phyloP scores from a whole-genome alignment of 257 asterid genomes.

The Penstemon newberryi region DNA sequence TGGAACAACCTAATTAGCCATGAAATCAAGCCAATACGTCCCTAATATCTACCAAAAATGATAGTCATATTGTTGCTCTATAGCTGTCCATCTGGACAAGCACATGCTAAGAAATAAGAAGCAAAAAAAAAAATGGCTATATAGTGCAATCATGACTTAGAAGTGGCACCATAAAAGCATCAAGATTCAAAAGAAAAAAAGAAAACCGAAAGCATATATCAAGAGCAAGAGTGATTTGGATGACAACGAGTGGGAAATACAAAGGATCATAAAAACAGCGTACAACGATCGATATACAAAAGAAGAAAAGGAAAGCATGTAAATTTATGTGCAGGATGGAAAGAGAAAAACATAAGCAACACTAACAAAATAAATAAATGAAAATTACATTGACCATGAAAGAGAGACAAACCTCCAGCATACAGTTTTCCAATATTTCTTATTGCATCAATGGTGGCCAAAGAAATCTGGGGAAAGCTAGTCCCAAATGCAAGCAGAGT shows the following conservation, averaged over 20 bases:
- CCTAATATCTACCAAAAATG: background rate
- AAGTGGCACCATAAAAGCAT: background rate
- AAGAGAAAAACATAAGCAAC: no score
- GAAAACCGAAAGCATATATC: background rate
- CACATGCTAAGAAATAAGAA: background rate
- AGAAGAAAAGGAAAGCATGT: background rate
- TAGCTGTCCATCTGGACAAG: background rate
- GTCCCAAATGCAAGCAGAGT: conserved; percentile 91
- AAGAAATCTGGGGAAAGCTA: conserved; percentile 94
- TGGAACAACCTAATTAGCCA: background rate
- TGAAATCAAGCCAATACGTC: conserved; percentile 6
- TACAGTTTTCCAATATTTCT: conserved; percentile 69
- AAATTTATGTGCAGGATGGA: no score
- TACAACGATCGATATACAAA: background rate
- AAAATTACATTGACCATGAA: background rate
- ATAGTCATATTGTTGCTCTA: background rate
- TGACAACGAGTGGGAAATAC: background rate
- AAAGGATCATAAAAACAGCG: background rate
- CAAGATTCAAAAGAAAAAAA: background rate
- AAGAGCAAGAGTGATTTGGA: conserved; percentile 1
- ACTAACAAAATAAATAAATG: no score
- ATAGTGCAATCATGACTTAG: background rate
- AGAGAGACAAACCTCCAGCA: conserved; percentile 77
- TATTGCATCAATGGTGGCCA: conserved; percentile 92
- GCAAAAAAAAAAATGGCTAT: background rate